Evolutionary conservation across 352 stramenopile species (phyloP).

Genomic region (Pythium grandisporangium): DNA sequence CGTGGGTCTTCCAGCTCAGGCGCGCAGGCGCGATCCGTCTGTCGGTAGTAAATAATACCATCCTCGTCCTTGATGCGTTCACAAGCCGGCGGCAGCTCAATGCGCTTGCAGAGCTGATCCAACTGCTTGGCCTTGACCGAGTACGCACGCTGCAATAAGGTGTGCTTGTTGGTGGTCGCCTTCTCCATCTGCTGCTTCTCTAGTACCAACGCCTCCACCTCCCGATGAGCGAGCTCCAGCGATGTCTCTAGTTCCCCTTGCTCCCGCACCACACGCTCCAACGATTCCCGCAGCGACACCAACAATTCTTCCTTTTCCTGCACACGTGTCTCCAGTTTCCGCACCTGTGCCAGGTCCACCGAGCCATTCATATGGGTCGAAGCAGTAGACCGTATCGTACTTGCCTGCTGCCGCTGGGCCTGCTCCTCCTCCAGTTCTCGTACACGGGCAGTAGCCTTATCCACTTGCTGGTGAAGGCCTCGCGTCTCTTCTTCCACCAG

Average conservation of each 20-base stretch:
- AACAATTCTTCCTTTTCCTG: conserved; percentile 40
- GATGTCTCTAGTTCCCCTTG: conserved; percentile 34
- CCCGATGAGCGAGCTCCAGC: conserved; percentile 12
- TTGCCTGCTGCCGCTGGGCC: too few relatives aligned
- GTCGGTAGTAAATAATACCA: conserved; percentile 37
- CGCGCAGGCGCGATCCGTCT: conserved; percentile 20
- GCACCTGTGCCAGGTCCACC: conserved; percentile 1
- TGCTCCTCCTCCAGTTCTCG: too few relatives aligned
- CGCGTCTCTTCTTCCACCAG: too few relatives aligned
- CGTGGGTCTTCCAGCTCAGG: conserved; percentile 46
- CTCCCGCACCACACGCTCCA: conserved; percentile 26
- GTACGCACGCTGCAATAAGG: conserved; percentile 28
- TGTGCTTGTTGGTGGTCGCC: conserved; percentile 24
- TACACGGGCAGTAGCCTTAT: too few relatives aligned
- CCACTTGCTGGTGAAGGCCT: too few relatives aligned
- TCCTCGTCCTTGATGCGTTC: conserved; percentile 38
- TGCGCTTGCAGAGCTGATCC: conserved; percentile 33
- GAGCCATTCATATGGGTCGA: too few relatives aligned
- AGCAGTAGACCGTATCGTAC: too few relatives aligned
- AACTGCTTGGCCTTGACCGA: conserved; percentile 48
- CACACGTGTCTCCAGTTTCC: conserved; percentile 12
- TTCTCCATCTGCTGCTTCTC: conserved; percentile 37
- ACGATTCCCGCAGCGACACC: conserved; percentile 14
- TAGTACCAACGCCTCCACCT: conserved; percentile 18
- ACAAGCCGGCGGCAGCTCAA: conserved; percentile 30